phyloP scores from a whole-genome alignment of 768 basidiomycete genomes.

The Myochromella boudieri region DNA sequence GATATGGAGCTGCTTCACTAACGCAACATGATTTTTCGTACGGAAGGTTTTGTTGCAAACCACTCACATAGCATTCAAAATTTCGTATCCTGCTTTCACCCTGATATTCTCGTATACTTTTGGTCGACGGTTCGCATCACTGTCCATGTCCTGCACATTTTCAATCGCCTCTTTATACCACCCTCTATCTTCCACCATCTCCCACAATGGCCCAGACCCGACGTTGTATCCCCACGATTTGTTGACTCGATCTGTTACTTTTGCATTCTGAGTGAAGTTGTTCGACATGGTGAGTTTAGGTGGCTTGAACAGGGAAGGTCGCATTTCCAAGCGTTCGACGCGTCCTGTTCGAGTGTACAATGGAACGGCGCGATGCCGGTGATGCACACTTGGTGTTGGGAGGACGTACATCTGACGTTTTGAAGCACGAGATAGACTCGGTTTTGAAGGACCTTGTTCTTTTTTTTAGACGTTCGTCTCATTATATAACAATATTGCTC shows the following conservation, averaged over 20 bases:
- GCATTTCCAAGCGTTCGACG: slow-evolving; percentile 58
- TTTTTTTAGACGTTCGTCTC: slow-evolving; percentile 8
- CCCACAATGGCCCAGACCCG: slow-evolving; percentile 78
- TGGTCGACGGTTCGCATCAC: slow-evolving; percentile 56
- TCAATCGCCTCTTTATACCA: slow-evolving; percentile 69
- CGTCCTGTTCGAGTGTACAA: slow-evolving; percentile 49
- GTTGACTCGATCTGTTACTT: slow-evolving; percentile 55
- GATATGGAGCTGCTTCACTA: slow-evolving; percentile 58
- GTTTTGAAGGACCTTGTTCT: slow-evolving; percentile 11
- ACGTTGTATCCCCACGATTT: slow-evolving; percentile 76
- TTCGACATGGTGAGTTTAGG: slow-evolving; percentile 48
- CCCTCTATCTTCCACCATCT: slow-evolving; percentile 71
- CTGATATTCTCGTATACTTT: slow-evolving; percentile 49
- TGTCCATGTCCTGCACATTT: slow-evolving; percentile 31
- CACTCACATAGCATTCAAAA: slow-evolving; percentile 29
- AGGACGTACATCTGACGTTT: slow-evolving; percentile 57
- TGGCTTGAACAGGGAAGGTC: slow-evolving; percentile 50
- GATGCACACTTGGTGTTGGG: slow-evolving; percentile 66
- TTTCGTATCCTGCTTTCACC: slow-evolving; percentile 44
- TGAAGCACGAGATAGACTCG: slow-evolving; percentile 33
- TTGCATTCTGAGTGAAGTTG: slow-evolving; percentile 48
- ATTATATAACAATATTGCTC: slow-evolving; percentile 14
- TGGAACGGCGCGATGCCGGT: slow-evolving; percentile 70
- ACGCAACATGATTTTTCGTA: too few species aligned
- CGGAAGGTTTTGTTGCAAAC: not conserved